These are phyloP conservation scores for Ganoderma boninense DNA, from an alignment of 1,284 basidiomycete genomes.

Conservation along the genomic window DNA sequence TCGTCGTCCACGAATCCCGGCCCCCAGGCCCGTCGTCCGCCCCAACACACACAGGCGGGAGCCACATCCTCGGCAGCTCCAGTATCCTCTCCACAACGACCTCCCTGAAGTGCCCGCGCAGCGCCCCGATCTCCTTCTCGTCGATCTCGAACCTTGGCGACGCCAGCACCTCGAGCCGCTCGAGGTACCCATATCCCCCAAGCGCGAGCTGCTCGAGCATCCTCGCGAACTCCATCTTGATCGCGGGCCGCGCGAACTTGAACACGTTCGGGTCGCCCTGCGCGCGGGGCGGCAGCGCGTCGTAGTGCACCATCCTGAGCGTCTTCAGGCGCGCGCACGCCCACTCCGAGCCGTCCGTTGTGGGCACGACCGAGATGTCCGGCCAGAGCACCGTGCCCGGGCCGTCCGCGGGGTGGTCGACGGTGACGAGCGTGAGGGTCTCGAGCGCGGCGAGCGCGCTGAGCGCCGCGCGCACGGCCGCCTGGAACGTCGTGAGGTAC, in stretches of 20 bases:
- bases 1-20: constrained; percentile 1
- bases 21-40: background rate
- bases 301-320: constrained; percentile 4
- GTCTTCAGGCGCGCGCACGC: constrained; percentile 2
- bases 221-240: background rate
- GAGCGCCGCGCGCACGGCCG: background rate
- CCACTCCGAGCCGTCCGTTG: background rate
- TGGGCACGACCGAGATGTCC: constrained; percentile 1
- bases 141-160: constrained; percentile 7
- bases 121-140: constrained; percentile 1
- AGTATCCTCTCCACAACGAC: constrained; percentile 4
- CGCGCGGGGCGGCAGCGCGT: constrained; percentile 3
- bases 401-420: background rate
- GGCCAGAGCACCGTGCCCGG: constrained; percentile 1
- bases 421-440: background rate
- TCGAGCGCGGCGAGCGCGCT: background rate
- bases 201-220: constrained; percentile 12
- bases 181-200: constrained; percentile 12
- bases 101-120: background rate
- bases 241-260: background rate
- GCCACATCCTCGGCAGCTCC: constrained; percentile 5
- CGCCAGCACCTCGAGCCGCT: constrained; percentile 9
- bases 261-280: constrained; percentile 6
- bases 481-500: background rate
- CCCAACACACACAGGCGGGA: background rate